phyloP scores from a whole-genome alignment of 768 basidiomycete species.

The Favolaschia claudopus region DNA sequence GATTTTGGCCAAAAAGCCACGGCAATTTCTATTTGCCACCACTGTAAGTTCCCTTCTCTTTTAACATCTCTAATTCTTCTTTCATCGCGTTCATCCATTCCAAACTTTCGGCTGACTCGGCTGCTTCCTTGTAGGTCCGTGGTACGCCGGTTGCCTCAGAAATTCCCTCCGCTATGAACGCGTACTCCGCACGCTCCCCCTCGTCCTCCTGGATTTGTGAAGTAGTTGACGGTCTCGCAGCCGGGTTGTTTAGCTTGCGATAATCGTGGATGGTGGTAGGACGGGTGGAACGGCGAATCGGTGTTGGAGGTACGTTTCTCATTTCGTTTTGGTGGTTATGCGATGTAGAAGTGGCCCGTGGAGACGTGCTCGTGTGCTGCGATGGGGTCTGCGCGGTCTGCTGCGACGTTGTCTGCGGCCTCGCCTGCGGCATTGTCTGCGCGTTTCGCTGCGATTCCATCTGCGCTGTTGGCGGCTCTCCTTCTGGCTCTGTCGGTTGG shows the following conservation, averaged over 20 bases:
- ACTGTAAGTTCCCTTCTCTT: slow-evolving; percentile 21
- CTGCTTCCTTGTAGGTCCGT: not conserved
- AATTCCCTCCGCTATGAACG: not conserved
- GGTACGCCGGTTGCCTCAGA: not conserved
- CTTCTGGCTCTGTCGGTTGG: not conserved
- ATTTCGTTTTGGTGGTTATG: not conserved
- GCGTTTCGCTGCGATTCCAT: slow-evolving; percentile 1
- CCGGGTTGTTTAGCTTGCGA: slow-evolving; percentile 17
- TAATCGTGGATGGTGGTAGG: not conserved
- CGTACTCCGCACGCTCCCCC: not conserved
- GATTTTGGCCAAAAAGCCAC: no score
- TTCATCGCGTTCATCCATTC: slow-evolving; percentile 17
- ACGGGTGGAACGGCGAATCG: slow-evolving; percentile 1
- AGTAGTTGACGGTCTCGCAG: not conserved
- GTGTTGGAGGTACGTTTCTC: no score
- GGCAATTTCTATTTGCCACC: no score
- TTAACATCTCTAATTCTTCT: slow-evolving; percentile 18
- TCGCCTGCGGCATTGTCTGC: slow-evolving; percentile 9
- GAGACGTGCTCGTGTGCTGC: not conserved
- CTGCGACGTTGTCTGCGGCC: not conserved
- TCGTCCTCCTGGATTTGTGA: not conserved
- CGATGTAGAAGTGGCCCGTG: not conserved
- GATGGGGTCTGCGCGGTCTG: slow-evolving; percentile 1
- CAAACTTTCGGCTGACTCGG: not conserved
- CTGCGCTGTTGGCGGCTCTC: not conserved